Evolutionary conservation across 2,329 filamentous ascomycete genomes (phyloP).

Genomic region (Diaporthe amygdali): DNA sequence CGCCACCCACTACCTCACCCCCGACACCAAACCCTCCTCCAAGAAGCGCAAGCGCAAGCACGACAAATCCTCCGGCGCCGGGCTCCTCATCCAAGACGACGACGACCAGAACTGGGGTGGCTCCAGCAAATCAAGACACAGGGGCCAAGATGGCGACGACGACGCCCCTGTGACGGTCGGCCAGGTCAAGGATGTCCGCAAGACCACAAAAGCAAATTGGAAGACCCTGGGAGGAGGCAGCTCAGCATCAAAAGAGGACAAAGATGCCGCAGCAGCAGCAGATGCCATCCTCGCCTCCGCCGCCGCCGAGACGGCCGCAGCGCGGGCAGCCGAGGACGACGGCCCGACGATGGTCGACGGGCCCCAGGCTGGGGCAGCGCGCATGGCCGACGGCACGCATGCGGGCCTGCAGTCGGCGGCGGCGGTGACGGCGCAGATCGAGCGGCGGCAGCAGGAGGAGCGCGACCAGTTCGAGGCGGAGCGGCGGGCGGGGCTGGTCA

Average conservation of each 20-base stretch:
- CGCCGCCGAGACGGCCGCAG: constrained; percentile 68
- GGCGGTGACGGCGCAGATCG: constrained; percentile 73
- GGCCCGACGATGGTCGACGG: constrained; percentile 53
- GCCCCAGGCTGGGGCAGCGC: constrained; percentile 38
- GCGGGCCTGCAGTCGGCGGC: constrained; percentile 87
- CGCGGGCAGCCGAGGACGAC: constrained; percentile 53
- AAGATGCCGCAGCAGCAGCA: constrained; percentile 66
- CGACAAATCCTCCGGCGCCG: constrained; percentile 39
- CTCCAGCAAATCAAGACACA: constrained; percentile 42
- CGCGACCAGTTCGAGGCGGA: constrained; percentile 37
- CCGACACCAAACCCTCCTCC: constrained; percentile 54
- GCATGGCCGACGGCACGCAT: constrained; percentile 87
- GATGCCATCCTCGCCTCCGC: constrained; percentile 79
- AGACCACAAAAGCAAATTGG: constrained; percentile 81
- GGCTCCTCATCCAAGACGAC: constrained; percentile 68
- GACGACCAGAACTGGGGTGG: constrained; percentile 61
- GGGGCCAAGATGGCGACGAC: constrained; percentile 56
- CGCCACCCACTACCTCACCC: constrained; percentile 85
- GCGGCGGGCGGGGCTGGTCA: constrained; percentile 38
- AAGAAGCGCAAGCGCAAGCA: constrained; percentile 72
- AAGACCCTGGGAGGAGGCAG: constrained; percentile 65
- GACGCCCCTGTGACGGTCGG: constrained; percentile 56
- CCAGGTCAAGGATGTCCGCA: constrained; percentile 68
- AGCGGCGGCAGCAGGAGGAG: constrained; percentile 54
- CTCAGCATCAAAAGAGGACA: constrained; percentile 36